Percentiles rank a stretch among this genome's conserved stretches.
These are phyloP conservation scores for Diplodia scrobiculata DNA, from an alignment of 2,329 filamentous ascomycete species.

Conservation along the genomic window DNA sequence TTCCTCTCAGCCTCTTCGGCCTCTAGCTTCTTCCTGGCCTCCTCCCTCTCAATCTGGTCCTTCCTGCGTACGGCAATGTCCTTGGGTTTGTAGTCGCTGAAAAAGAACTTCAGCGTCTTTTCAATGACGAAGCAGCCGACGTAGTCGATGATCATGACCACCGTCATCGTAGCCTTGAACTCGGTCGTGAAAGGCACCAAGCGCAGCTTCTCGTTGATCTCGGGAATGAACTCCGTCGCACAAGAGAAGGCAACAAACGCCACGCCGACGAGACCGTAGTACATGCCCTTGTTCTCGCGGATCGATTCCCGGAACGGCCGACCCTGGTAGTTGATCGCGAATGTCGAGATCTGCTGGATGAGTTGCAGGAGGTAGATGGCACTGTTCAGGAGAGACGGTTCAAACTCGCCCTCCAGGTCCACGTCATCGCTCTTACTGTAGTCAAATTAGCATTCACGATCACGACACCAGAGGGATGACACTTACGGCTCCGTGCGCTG, in stretches of 20 bases:
- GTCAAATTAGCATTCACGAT: constrained; percentile 40
- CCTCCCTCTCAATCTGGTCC: constrained; percentile 81
- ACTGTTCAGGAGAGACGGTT: constrained; percentile 90
- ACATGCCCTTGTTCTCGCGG: constrained; percentile 96
- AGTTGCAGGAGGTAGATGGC: constrained; percentile 96
- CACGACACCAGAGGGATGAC: constrained; percentile 48
- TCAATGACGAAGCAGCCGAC: constrained; percentile 85
- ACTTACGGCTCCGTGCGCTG: constrained; percentile 82
- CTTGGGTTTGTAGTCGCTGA: constrained; percentile 89
- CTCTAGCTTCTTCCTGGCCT: constrained; percentile 65
- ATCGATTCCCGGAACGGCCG: constrained; percentile 96
- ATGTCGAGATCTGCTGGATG: constrained; percentile 98
- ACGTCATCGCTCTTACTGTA: constrained; percentile 61
- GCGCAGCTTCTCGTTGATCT: constrained; percentile 90
- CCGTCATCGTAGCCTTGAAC: constrained; percentile 85
- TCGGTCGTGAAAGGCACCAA: constrained; percentile 86
- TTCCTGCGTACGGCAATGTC: constrained; percentile 86
- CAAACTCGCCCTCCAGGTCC: constrained; percentile 92
- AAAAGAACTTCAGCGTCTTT: constrained; percentile 77
- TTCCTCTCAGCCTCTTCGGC: constrained; percentile 45
- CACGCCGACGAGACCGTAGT: constrained; percentile 90
- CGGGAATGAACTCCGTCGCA: constrained; percentile 91
- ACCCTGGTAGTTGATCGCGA: constrained; percentile 99
- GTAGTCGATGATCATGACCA: constrained; percentile 85
- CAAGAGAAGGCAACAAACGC: constrained; percentile 89